These are phyloP conservation scores for Mrakia frigida DNA, from an alignment of 768 basidiomycete genomes.

Conservation along the genomic window DNA sequence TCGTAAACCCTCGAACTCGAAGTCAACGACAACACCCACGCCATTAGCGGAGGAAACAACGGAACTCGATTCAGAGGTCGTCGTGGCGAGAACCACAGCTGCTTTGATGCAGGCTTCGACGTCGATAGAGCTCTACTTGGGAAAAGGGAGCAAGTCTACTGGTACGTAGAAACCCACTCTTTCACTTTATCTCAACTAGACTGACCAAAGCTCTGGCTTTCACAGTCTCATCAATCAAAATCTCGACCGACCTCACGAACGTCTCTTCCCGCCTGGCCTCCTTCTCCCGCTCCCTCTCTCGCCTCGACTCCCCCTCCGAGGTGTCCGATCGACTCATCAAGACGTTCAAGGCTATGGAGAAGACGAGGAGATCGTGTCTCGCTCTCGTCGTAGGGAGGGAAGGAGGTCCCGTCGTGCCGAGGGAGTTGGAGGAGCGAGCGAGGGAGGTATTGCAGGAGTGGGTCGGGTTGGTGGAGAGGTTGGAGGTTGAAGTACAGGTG, in stretches of 20 bases:
- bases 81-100: not conserved
- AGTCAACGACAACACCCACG: not conserved
- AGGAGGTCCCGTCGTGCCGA: not conserved
- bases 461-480: constrained; percentile 17
- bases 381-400: not conserved
- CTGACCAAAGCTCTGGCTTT: not conserved
- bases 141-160: not conserved
- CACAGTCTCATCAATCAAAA: not conserved
- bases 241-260: not conserved
- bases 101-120: not conserved
- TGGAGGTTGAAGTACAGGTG: constrained; percentile 23
- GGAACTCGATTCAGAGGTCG: not conserved
- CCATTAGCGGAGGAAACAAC: not conserved
- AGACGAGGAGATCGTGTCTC: constrained; percentile 9
- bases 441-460: constrained; percentile 21
- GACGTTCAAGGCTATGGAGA: constrained; percentile 10
- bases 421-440: not conserved
- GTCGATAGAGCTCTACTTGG: not conserved
- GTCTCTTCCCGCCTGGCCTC: not conserved
- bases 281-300: not conserved
- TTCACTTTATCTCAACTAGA: no score
- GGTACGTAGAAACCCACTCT: no score
- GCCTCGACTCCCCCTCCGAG: not conserved
- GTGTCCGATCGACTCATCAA: not conserved
- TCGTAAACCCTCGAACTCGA: no score